Conservation (phyloP, 352 stramenopile species). For the Lagenidium giganteum region DNA sequence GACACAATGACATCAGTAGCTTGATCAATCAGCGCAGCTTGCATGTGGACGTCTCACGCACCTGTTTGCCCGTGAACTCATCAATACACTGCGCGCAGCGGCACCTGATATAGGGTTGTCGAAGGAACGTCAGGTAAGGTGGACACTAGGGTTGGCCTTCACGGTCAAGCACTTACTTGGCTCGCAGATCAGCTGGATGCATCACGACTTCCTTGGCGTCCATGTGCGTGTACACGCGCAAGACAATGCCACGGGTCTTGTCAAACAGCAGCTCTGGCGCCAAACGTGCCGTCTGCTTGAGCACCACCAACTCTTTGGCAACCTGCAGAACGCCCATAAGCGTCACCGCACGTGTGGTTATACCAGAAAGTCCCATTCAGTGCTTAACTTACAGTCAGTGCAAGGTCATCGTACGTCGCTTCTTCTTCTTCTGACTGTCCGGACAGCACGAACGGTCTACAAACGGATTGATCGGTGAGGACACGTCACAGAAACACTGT, state of each 20-base stretch:
- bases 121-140: background rate
- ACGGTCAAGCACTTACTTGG: constrained; percentile 29
- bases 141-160: too few species aligned
- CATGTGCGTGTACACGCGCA: constrained; percentile 49
- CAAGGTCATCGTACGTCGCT: constrained; percentile 49
- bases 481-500: background rate
- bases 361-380: too few species aligned
- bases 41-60: too few species aligned
- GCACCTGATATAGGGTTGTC: constrained; percentile 37
- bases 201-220: constrained; percentile 56
- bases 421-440: constrained; percentile 39
- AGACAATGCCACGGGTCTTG: constrained; percentile 53
- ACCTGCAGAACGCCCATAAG: too few species aligned
- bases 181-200: constrained; percentile 53
- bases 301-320: constrained; percentile 56
- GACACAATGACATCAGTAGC: background rate
- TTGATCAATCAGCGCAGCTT: background rate
- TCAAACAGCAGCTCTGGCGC: constrained; percentile 66
- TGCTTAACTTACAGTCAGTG: constrained; percentile 37
- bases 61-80: constrained; percentile 67
- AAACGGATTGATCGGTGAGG: too few species aligned
- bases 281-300: constrained; percentile 50
- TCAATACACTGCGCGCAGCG: constrained; percentile 71
- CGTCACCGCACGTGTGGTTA: too few species aligned
- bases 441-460: constrained; percentile 63